Base-by-base conservation (phyloP, 2,329 filamentous ascomycete species). In the Talaromyces verruculosus region DNA sequence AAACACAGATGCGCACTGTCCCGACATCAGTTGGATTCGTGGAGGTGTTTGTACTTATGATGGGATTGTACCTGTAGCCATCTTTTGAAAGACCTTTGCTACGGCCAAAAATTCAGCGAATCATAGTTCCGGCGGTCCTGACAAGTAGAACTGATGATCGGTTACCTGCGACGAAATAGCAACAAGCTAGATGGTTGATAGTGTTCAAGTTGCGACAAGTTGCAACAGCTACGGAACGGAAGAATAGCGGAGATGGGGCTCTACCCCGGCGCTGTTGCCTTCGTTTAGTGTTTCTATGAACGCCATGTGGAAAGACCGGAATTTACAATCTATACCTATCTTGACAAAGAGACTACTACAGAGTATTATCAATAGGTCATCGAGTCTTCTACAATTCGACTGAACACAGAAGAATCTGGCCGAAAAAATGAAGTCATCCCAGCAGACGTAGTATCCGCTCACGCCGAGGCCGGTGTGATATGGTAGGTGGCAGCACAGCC, bases 1-100 rank as follows among this genome's bases (percentile, higher is more conserved):
- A 97, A 67, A 98, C 92, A 79, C 93, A 97, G 74, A 98, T 93
- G 70, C 95, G 91, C 68, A 98, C 94, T 87, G 75, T 55, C 45
- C 30, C 37, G 15, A 37, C 6, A n/a, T 41, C 15, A 30, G 49
- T 53, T 65, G 65, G 39, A 5, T 22, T 35, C 19, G 2, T 53
- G 17, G 30, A 5, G 17, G 5, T 37, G 19, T 57, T 33, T 30
- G 17, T 47, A 28, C 8, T 15, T 5, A 22, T 41, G n/a, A 33
- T 19, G 17, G 22, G 28, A 47, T 33, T 62, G 22, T 63, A 68
- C 67, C 67, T 37, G 67, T 68, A 45, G 67, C 67, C 67, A 68
- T 68, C 19, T 61, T 64, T 39, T 30, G 11, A 39, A 19, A 57
- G 10, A 41, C 17, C 13, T 51, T 25, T 51, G 62, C 49, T 28